A percentile compares a stretch with the other conserved stretches of the same genome.
Evolutionary conservation across 805 yeast species (phyloP).

Genomic region (Nakazawaea laoshanensis): DNA sequence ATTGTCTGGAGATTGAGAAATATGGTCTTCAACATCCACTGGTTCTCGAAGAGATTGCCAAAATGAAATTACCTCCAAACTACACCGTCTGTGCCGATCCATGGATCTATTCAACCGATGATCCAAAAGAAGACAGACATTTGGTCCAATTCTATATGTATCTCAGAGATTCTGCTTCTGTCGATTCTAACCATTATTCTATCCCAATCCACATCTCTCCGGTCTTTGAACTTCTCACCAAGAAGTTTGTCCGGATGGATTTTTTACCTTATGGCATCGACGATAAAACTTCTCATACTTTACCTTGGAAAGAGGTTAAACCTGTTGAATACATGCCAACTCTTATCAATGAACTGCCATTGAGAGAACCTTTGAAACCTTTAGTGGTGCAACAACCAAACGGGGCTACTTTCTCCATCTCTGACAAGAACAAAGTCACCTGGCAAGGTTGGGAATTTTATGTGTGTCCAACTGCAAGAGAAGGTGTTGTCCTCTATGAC

Average conservation of each 20-base stretch:
- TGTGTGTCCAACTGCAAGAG: slow-evolving; percentile 63
- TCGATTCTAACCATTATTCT: slow-evolving; percentile 70
- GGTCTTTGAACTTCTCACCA: slow-evolving; percentile 54
- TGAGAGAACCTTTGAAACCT: slow-evolving; percentile 55
- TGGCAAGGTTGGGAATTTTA: slow-evolving; percentile 87
- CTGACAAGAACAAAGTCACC: slow-evolving; percentile 38
- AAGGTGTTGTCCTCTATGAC: slow-evolving; percentile 71
- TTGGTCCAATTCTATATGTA: slow-evolving; percentile 71
- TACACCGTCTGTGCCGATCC: slow-evolving; percentile 56
- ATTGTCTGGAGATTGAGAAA: slow-evolving; percentile 45
- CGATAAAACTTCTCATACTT: slow-evolving; percentile 43
- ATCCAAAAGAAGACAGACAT: slow-evolving; percentile 49
- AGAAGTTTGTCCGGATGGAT: slow-evolving; percentile 62
- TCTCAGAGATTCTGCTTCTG: slow-evolving; percentile 54
- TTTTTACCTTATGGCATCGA: slow-evolving; percentile 67
- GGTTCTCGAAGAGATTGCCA: slow-evolving; percentile 56
- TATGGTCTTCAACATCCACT: slow-evolving; percentile 43
- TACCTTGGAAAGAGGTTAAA: slow-evolving; percentile 51
- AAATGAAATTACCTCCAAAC: slow-evolving; percentile 53
- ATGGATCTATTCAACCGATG: slow-evolving; percentile 84
- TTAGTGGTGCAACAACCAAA: slow-evolving; percentile 67
- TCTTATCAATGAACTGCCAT: slow-evolving; percentile 38
- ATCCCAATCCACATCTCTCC: slow-evolving; percentile 68
- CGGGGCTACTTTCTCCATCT: slow-evolving; percentile 60
- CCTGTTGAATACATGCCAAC: slow-evolving; percentile 71